phyloP scores from a whole-genome alignment of 768 basidiomycete genomes.

The Suillus discolor region DNA sequence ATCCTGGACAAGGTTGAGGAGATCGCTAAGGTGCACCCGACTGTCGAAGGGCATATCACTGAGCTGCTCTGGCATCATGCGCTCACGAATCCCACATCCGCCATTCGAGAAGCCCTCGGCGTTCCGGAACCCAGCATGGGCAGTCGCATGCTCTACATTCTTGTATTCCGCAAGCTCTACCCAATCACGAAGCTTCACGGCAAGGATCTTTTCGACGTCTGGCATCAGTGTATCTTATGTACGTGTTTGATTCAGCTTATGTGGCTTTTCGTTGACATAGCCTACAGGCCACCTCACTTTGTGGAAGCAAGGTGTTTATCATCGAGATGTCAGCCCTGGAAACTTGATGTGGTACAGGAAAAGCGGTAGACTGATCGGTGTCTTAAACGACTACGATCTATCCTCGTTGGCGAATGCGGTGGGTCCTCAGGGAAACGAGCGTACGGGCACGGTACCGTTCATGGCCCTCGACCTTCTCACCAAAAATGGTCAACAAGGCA shows the following conservation, averaged over 20 bases:
- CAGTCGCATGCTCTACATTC: background rate
- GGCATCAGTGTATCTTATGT: background rate
- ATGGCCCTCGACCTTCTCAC: no score
- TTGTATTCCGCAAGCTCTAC: background rate
- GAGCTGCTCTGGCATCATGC: background rate
- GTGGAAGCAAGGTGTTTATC: no score
- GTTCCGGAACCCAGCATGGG: background rate
- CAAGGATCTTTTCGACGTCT: background rate
- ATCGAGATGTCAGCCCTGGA: no score
- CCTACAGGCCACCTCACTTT: background rate
- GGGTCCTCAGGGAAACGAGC: background rate
- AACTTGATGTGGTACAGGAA: conserved; percentile 18
- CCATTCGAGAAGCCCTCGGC: background rate
- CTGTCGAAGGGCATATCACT: background rate
- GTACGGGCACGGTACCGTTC: background rate
- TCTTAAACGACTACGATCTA: conserved; percentile 22
- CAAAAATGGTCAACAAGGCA: no score
- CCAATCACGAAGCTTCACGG: no score
- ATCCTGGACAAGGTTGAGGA: background rate
- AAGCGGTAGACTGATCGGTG: conserved; percentile 6
- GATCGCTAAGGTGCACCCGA: background rate
- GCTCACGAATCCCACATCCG: background rate
- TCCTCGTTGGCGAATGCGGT: background rate
- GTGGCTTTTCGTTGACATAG: background rate
- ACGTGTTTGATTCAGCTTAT: background rate